These are phyloP conservation scores for Prunus mume DNA, from an alignment of 306 rosid genomes.

Conservation along the genomic window DNA sequence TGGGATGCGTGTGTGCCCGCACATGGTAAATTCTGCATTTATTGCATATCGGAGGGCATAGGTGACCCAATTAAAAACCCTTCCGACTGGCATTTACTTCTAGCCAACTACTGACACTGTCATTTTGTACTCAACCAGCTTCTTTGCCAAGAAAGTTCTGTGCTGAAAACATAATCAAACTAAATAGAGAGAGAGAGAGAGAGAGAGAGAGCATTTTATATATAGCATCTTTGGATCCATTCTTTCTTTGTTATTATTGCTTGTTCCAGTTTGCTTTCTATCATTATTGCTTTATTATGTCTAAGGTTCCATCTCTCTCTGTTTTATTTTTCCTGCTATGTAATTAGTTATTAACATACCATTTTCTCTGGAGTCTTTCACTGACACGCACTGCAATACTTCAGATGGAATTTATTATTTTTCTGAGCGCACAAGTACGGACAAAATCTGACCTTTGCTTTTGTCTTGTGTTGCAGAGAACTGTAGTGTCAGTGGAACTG, in stretches of 20 bases:
- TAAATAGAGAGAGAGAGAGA: neutral
- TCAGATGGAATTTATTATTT: slow-evolving; percentile 10
- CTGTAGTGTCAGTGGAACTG: slow-evolving; percentile 51
- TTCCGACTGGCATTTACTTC: slow-evolving; percentile 37
- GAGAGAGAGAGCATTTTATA: slow-evolving; percentile 5
- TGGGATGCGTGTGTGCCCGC: neutral
- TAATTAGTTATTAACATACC: slow-evolving; percentile 27
- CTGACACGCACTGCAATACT: slow-evolving; percentile 38
- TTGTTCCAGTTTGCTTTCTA: slow-evolving; percentile 18
- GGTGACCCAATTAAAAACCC: slow-evolving; percentile 27
- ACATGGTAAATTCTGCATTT: slow-evolving; percentile 22
- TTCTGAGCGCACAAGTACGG: slow-evolving; percentile 2
- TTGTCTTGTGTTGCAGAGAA: slow-evolving; percentile 49
- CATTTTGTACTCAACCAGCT: slow-evolving; percentile 29
- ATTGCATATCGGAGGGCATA: slow-evolving; percentile 18
- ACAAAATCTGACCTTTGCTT: slow-evolving; percentile 17
- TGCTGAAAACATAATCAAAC: neutral
- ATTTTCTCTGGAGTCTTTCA: slow-evolving; percentile 2
- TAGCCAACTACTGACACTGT: slow-evolving; percentile 28
- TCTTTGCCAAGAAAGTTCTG: neutral
- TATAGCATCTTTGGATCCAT: slow-evolving; percentile 10
- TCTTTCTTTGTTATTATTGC: slow-evolving; percentile 11
- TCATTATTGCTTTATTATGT: slow-evolving; percentile 23
- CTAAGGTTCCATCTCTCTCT: slow-evolving; percentile 41
- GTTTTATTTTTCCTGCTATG: slow-evolving; percentile 10